A percentile compares a stretch with the other conserved stretches of the same genome.
These are phyloP conservation scores for Baeospora myosura DNA, from an alignment of 1,284 basidiomycete genomes.

Conservation along the genomic window DNA sequence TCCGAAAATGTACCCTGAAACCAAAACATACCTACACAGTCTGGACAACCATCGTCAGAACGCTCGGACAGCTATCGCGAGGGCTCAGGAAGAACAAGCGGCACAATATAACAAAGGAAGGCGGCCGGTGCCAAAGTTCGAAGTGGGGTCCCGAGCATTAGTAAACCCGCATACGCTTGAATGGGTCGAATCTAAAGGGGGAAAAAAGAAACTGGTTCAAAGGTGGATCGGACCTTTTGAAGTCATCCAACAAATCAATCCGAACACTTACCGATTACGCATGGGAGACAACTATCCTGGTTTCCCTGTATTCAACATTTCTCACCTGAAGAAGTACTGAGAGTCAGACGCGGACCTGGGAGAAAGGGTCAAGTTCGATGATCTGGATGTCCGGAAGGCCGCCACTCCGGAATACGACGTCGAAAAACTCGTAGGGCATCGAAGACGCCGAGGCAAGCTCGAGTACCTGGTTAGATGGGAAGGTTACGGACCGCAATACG, in stretches of 20 bases:
- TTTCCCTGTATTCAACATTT: neutral
- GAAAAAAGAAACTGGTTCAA: conserved; percentile 18
- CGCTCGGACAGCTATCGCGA: no score
- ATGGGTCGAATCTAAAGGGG: conserved; percentile 14
- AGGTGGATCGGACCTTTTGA: conserved; percentile 21
- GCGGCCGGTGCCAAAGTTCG: conserved; percentile 7
- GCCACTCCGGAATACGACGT: neutral
- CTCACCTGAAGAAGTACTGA: neutral
- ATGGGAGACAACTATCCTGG: conserved; percentile 13
- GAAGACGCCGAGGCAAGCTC: neutral
- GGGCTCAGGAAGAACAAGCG: no score
- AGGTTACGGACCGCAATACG: neutral
- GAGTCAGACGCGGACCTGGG: neutral
- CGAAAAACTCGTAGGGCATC: neutral
- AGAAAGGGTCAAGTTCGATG: neutral
- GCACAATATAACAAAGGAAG: conserved; percentile 12
- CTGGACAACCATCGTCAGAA: no score
- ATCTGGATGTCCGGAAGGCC: neutral
- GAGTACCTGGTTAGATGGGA: neutral
- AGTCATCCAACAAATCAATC: conserved; percentile 14
- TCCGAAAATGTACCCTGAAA: no score
- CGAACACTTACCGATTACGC: conserved; percentile 14
- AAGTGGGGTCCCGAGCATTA: conserved; percentile 17
- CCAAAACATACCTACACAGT: no score
- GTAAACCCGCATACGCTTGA: conserved; percentile 20